phyloP scores from a whole-genome alignment of 2,329 filamentous ascomycete genomes.

The Pseudogymnoascus verrucosus region DNA sequence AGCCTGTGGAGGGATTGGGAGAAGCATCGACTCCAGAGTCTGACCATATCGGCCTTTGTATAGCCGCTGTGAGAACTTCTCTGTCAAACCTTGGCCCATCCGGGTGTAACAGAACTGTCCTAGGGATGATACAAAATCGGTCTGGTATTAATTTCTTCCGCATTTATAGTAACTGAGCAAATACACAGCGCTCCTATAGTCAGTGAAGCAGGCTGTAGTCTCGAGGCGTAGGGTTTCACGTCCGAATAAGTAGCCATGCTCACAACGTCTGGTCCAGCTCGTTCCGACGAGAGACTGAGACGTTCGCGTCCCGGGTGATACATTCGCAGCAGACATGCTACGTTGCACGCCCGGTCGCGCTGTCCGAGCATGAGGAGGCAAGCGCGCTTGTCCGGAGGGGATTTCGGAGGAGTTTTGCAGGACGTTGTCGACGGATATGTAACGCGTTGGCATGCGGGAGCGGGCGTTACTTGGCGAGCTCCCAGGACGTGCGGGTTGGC shows the following conservation, averaged over 20 bases:
- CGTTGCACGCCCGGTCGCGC: slow-evolving; percentile 36
- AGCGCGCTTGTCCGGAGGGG: slow-evolving; percentile 82
- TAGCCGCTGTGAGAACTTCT: background rate
- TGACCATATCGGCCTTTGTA: background rate
- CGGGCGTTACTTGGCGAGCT: slow-evolving; percentile 22
- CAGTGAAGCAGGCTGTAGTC: background rate
- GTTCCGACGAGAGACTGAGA: slow-evolving; percentile 22
- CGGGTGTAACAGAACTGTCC: background rate
- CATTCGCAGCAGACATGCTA: slow-evolving; percentile 36
- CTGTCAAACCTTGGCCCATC: background rate
- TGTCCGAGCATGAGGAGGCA: slow-evolving; percentile 47
- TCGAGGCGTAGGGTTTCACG: background rate
- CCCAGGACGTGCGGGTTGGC: slow-evolving; percentile 28
- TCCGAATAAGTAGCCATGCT: background rate
- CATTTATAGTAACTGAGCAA: background rate
- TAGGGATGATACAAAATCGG: background rate
- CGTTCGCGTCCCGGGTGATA: slow-evolving; percentile 32
- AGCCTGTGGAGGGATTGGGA: background rate
- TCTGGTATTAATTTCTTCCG: background rate
- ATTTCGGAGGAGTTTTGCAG: slow-evolving; percentile 92
- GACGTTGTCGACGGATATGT: slow-evolving; percentile 88
- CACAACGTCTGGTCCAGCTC: background rate
- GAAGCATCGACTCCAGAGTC: background rate
- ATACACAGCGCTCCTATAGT: background rate
- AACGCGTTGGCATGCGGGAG: slow-evolving; percentile 51